A percentile compares a stretch with the other conserved stretches of the same genome.
Conservation (phyloP, 2,329 filamentous ascomycete species). For the Rasamsonia emersonii region DNA sequence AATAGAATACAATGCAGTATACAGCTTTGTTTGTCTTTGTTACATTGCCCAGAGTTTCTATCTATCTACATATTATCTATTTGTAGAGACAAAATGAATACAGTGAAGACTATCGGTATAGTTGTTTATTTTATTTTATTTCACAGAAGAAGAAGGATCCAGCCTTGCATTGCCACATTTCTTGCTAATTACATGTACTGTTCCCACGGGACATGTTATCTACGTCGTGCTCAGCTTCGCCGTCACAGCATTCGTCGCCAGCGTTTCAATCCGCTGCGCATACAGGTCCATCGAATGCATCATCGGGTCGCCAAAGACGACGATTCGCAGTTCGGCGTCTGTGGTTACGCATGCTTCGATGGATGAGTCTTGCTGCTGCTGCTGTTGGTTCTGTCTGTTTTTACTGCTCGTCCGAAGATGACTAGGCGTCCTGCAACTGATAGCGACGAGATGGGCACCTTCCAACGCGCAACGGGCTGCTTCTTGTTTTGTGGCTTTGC, state of each 20-base stretch:
- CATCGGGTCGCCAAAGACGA: conserved; percentile 74
- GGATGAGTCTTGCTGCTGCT: conserved; percentile 34
- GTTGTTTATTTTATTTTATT: no score
- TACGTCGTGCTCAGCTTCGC: no score
- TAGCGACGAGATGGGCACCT: conserved; percentile 56
- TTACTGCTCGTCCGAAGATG: conserved; percentile 46
- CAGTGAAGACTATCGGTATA: no score
- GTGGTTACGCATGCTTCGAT: conserved; percentile 51
- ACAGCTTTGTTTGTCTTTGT: no score
- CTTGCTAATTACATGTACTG: no score
- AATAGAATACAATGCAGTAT: no score
- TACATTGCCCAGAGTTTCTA: no score
- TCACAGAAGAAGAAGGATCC: no score
- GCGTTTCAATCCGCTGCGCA: conserved; percentile 57
- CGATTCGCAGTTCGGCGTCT: conserved; percentile 58
- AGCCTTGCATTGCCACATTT: no score
- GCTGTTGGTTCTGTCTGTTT: conserved; percentile 39
- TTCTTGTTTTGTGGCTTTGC: conserved; percentile 9
- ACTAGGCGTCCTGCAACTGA: conserved; percentile 64
- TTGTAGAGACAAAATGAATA: no score
- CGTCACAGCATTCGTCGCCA: conserved; percentile 61
- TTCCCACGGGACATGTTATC: no score
- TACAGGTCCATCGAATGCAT: conserved; percentile 77
- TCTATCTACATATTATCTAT: no score
- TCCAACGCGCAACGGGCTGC: conserved; percentile 44